Evolutionary conservation across 140 eudicot species (phyloP).

Genomic region (Erigeron philadelphicus): DNA sequence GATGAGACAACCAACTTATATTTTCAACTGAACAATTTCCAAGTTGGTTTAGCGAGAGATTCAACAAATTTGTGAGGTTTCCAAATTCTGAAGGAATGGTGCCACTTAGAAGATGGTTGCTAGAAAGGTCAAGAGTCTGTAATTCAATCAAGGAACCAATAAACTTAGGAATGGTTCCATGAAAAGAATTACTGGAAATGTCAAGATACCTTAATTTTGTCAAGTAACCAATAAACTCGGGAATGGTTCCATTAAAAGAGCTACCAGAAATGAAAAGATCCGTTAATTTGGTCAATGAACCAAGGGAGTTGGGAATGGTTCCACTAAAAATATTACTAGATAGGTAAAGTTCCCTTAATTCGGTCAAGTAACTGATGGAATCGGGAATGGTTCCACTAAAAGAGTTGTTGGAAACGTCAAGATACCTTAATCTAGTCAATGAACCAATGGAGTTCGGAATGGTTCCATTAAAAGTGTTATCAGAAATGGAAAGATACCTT

Average conservation of each 20-base stretch:
- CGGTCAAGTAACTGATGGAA: not conserved
- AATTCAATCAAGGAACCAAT: not conserved
- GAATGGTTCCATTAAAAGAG: not conserved
- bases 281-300: not conserved
- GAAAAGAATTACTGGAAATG: not conserved
- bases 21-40: conserved; percentile 15
- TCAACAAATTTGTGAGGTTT: conserved; percentile 29
- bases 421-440: too few relatives aligned
- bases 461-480: too few relatives aligned
- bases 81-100: conserved; percentile 15
- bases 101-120: not conserved
- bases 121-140: not conserved
- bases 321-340: not conserved
- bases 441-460: too few relatives aligned
- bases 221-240: not conserved
- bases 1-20: conserved; percentile 32
- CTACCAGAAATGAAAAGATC: not conserved
- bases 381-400: not conserved
- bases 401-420: not conserved
- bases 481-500: too few relatives aligned
- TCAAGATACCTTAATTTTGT: not conserved
- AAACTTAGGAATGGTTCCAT: not conserved
- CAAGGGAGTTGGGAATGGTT: not conserved
- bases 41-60: not conserved
- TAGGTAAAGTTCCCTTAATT: not conserved